A percentile compares a stretch with the other conserved stretches of the same genome.
Conservation (phyloP, 768 basidiomycete species). For the Rhizopogon sp. region DNA sequence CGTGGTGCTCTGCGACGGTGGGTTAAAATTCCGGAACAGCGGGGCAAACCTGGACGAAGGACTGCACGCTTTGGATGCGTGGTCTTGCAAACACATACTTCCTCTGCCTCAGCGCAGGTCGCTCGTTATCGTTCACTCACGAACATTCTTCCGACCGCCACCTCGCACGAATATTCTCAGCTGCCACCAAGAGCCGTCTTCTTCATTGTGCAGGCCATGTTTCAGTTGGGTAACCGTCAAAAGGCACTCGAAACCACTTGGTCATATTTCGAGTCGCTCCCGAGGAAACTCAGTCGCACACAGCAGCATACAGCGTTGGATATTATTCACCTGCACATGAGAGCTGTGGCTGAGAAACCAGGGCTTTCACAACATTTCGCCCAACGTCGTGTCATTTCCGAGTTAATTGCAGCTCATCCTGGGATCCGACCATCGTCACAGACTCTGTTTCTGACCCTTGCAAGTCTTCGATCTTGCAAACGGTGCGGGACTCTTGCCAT, state of each 20-base stretch:
- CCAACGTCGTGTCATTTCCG: conserved; percentile 38
- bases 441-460: conserved; percentile 56
- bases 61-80: background rate
- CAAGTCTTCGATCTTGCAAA: conserved; percentile 41
- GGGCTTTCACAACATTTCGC: conserved; percentile 42
- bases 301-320: conserved; percentile 36
- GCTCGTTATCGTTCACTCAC: conserved; percentile 32
- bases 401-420: conserved; percentile 42
- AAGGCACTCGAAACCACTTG: conserved; percentile 41
- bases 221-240: conserved; percentile 33
- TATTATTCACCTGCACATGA: conserved; percentile 52
- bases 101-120: conserved; percentile 8
- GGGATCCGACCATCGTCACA: conserved; percentile 50
- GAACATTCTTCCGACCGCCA: conserved; percentile 34
- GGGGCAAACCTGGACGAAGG: background rate
- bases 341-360: conserved; percentile 21
- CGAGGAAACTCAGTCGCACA: conserved; percentile 32
- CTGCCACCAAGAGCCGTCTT: conserved; percentile 40
- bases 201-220: conserved; percentile 41
- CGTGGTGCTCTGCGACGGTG: conserved; percentile 27
- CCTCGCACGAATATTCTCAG: conserved; percentile 25
- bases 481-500: conserved; percentile 53
- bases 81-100: conserved; percentile 11
- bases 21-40: background rate
- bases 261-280: conserved; percentile 46